These are phyloP conservation scores for Trametes polyzona DNA, from an alignment of 1,284 basidiomycete genomes.

Conservation along the genomic window DNA sequence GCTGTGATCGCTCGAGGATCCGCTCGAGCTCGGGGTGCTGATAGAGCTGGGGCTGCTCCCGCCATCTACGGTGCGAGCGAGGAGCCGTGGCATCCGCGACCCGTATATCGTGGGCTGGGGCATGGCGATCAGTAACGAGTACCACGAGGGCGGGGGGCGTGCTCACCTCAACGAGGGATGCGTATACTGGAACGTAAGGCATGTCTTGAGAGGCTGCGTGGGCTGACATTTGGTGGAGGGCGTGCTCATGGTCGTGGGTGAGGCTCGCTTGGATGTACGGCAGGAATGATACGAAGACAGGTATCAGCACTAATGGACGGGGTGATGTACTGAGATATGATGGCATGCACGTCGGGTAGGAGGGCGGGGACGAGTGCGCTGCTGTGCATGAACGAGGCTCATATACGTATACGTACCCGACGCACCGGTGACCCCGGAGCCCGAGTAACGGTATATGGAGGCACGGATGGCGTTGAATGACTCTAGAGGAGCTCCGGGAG, in stretches of 20 bases:
- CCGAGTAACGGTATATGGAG: background rate
- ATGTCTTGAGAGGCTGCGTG: background rate
- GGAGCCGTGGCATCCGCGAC: background rate
- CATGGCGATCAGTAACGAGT: background rate
- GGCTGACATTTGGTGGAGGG: background rate
- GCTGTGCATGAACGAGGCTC: background rate
- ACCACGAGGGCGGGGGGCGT: background rate
- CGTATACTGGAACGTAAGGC: background rate
- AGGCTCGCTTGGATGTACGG: background rate
- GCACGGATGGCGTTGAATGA: background rate
- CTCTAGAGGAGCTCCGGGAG: background rate
- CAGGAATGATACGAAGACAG: background rate
- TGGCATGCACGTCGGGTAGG: background rate
- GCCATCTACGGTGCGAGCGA: background rate
- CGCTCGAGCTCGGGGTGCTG: background rate
- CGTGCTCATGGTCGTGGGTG: background rate
- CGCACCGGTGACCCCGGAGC: background rate
- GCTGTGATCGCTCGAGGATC: background rate
- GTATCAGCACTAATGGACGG: background rate
- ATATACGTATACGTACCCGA: constrained; percentile 5
- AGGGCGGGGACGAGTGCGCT: background rate
- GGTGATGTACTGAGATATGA: background rate
- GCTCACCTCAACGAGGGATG: background rate
- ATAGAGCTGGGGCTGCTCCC: background rate
- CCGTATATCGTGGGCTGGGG: background rate